phyloP scores from a whole-genome alignment of 768 basidiomycete genomes.

The Krasilnikovozyma curviuscula region DNA sequence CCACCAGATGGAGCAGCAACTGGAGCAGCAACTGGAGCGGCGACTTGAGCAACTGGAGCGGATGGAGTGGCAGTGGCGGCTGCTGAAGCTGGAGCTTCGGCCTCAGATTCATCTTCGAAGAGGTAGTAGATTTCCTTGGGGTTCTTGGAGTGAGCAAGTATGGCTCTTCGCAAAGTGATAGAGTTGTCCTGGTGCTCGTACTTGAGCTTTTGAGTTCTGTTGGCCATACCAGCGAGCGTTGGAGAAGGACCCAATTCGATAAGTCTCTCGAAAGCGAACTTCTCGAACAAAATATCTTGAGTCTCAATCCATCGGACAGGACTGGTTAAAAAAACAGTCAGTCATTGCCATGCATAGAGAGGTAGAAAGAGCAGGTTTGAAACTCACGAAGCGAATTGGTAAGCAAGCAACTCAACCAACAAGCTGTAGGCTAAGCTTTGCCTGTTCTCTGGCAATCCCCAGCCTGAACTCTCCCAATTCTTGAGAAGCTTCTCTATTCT shows the following conservation, averaged over 20 bases:
- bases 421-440: slow-evolving; percentile 90
- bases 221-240: slow-evolving; percentile 86
- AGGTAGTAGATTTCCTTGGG: slow-evolving; percentile 94
- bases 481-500: slow-evolving; percentile 85
- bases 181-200: slow-evolving; percentile 83
- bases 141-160: slow-evolving; percentile 88
- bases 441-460: slow-evolving; percentile 61
- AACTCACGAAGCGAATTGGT: slow-evolving; percentile 49
- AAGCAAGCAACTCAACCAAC: slow-evolving; percentile 87
- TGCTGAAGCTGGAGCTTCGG: slow-evolving; percentile 29
- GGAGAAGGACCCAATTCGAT: slow-evolving; percentile 94
- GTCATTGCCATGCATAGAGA: not conserved
- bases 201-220: slow-evolving; percentile 50
- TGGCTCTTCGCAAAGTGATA: slow-evolving; percentile 50
- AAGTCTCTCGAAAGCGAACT: slow-evolving; percentile 74
- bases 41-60: slow-evolving; percentile 29
- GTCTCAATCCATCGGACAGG: slow-evolving; percentile 98
- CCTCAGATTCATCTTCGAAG: slow-evolving; percentile 66
- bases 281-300: slow-evolving; percentile 76
- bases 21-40: slow-evolving; percentile 27
- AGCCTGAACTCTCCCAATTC: slow-evolving; percentile 79
- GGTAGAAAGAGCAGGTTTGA: not conserved
- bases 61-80: slow-evolving; percentile 23
- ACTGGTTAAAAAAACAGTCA: not conserved
- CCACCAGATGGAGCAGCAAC: slow-evolving; percentile 34